Base-by-base conservation (phyloP, 768 basidiomycete species). In the Antrodiella citrinella region DNA sequence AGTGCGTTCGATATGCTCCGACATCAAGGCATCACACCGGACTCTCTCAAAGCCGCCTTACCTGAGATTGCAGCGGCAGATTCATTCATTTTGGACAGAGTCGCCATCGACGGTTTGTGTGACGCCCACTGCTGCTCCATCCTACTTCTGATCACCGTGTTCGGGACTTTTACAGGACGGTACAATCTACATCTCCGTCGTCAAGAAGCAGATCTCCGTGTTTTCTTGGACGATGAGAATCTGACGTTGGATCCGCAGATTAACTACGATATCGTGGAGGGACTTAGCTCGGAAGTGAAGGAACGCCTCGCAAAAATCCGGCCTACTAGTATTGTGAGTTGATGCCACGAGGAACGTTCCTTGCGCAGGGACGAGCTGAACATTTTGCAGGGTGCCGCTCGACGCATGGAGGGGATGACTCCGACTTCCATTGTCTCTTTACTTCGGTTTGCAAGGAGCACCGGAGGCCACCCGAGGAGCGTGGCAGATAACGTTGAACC, bases 341-440 rank as follows among this genome's bases (percentile, higher is more conserved):
- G 25, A 21, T 24, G 19, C 44, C 44, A n/a, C n/a, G n/a, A n/a
- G n/a, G n/a, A n/a, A 15, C 41, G 12, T 15, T 2, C 40, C 42
- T 30, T 35, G 38, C 47, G 18, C 30, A 20, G 18, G 22, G n/a
- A n/a, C n/a, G n/a, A n/a, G n/a, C n/a, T n/a, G n/a, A n/a, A n/a
- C n/a, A n/a, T n/a, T n/a, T 39, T 11, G 50, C 26, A 92, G 91
- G 91, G 91, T n/a, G 86, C 86, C 3, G 92, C 87, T 13, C 92
- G 91, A 64, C 72, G 91, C 22, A 91, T 94, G 81, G 91, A 94
- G 62, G 92, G 92, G 5, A 89, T 94, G 78, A 95, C 92, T 2
- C 91, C 91, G 2, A 75, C 82, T 0, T 79, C 81, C 0, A 68
- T 86, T n/a, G 72, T 91, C 11, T 72, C 72, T 38, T 62, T 94